Base-by-base conservation (phyloP, 2,329 filamentous ascomycete species). In the Ilyonectria mors-panacis region DNA sequence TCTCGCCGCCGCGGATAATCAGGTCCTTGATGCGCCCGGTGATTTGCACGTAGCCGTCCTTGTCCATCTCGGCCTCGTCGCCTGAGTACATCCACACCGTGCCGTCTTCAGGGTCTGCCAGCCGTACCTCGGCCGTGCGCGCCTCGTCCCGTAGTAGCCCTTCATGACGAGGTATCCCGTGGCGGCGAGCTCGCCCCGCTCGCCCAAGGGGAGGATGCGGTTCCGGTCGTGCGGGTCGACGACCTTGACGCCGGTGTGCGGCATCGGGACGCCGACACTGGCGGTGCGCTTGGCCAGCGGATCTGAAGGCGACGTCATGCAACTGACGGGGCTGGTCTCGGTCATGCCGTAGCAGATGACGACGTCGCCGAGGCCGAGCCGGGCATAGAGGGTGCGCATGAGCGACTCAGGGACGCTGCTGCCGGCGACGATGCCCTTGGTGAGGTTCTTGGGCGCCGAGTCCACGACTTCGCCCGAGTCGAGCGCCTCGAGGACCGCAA, bases 281-380 rank as follows among this genome's bases (percentile, higher is more conserved):
- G 89, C 86, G 58, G 94, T 92, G 45, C 94, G 87, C 80, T 92
- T 93, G 42, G 87, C 87, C 3, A 94, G 83, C 0, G 93, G 90
- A 77, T 97, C 94, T 19, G 88, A 81, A 0, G 93, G 95, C 0
- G 89, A 85, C 0, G 95, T 97, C 94, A 97, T 97, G 70, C 88
- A 89, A 84, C 88, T 85, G 75, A 94, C 92, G 45, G 92, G 92
- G 55, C 86, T 88, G 1, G 95, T 98, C 81, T 98, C 95, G 1
- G 95, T 98, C 94, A 97, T 97, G 68, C 95, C 95, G 80, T 98
- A 98, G 84, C 95, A 97, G 70, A 97, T 98, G 0, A 95, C 95
- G 23, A 98, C 82, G 63, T 97, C 93, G 0, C 87, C 88, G 19
- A 98, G 83, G 55, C 96, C 96, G 9, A 98, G 85, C 2, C 84